A percentile compares a stretch with the other conserved stretches of the same genome.
Conservation (phyloP, 768 basidiomycete genomes). For the Boletellus ananas region DNA sequence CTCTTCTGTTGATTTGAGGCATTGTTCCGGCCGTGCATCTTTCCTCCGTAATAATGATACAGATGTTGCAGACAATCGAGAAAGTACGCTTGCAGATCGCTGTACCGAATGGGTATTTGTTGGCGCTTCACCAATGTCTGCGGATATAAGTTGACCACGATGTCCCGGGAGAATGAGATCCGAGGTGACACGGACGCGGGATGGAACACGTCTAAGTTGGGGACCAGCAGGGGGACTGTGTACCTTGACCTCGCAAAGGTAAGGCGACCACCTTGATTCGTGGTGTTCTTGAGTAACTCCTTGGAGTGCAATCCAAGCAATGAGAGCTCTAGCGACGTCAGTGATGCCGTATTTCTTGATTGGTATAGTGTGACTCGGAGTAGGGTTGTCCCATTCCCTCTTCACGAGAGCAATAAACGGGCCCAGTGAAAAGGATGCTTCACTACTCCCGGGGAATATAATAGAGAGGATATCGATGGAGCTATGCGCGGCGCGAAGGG, state of each 20-base stretch:
- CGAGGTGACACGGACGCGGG: constrained; percentile 69
- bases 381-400: constrained; percentile 66
- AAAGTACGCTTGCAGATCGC: constrained; percentile 28
- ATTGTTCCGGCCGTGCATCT: constrained; percentile 22
- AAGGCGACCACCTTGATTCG: constrained; percentile 63
- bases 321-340: constrained; percentile 64
- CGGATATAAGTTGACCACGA: constrained; percentile 71
- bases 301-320: constrained; percentile 79
- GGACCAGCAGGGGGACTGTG: constrained; percentile 40
- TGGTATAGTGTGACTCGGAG: constrained; percentile 49
- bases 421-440: constrained; percentile 76
- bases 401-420: constrained; percentile 79
- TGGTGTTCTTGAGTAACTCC: constrained; percentile 80
- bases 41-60: constrained; percentile 24
- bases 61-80: constrained; percentile 26
- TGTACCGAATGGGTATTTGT: constrained; percentile 27
- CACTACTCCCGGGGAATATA: constrained; percentile 72
- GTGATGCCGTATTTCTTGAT: constrained; percentile 59
- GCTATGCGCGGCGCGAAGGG: constrained; percentile 67
- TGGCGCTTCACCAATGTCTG: constrained; percentile 70
- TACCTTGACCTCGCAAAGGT: constrained; percentile 64
- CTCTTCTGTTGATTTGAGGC: constrained; percentile 39
- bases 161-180: constrained; percentile 66
- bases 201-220: constrained; percentile 34
- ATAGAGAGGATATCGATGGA: constrained; percentile 71